Evolutionary conservation across 2,329 filamentous ascomycete species (phyloP).

Genomic region (Hansfordia pulvinata): DNA sequence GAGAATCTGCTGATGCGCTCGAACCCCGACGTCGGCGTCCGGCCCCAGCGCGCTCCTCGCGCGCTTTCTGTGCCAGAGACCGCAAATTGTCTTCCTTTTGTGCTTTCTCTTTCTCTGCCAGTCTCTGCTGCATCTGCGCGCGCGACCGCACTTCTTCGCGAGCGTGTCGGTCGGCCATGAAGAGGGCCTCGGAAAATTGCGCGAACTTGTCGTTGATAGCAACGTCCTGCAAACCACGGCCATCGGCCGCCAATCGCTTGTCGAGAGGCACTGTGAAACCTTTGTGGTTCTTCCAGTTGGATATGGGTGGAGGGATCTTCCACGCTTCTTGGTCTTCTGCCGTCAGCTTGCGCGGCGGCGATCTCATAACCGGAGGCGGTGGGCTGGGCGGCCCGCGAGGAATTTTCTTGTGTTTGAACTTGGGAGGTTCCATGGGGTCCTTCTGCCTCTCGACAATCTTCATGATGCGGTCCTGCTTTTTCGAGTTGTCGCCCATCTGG

Average conservation of each 20-base stretch:
- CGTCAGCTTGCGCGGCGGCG: constrained; percentile 84
- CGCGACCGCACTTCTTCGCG: constrained; percentile 90
- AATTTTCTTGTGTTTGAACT: constrained; percentile 99
- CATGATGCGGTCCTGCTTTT: constrained; percentile 91
- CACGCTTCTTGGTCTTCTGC: constrained; percentile 95
- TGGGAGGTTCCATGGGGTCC: constrained; percentile 93
- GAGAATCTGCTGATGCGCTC: constrained; percentile 13
- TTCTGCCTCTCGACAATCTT: constrained; percentile 92
- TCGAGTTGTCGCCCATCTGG: constrained; percentile 81
- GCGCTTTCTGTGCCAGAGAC: constrained; percentile 76
- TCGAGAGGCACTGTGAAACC: constrained; percentile 93
- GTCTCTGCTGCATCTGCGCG: constrained; percentile 84
- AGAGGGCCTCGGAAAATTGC: constrained; percentile 85
- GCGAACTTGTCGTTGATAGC: constrained; percentile 98
- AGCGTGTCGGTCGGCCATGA: constrained; percentile 88
- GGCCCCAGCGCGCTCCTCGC: constrained; percentile 58
- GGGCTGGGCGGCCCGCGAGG: constrained; percentile 84
- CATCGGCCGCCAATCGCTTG: constrained; percentile 89
- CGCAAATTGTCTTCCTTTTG: constrained; percentile 90
- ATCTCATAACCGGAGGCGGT: constrained; percentile 89
- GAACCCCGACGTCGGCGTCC: constrained; percentile 25
- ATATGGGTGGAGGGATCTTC: constrained; percentile 77
- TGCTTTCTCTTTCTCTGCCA: constrained; percentile 92
- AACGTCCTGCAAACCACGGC: constrained; percentile 80
- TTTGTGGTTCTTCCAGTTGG: constrained; percentile 99